Conservation (phyloP, 495 filamentous ascomycete species). For the Apodospora peruviana region DNA sequence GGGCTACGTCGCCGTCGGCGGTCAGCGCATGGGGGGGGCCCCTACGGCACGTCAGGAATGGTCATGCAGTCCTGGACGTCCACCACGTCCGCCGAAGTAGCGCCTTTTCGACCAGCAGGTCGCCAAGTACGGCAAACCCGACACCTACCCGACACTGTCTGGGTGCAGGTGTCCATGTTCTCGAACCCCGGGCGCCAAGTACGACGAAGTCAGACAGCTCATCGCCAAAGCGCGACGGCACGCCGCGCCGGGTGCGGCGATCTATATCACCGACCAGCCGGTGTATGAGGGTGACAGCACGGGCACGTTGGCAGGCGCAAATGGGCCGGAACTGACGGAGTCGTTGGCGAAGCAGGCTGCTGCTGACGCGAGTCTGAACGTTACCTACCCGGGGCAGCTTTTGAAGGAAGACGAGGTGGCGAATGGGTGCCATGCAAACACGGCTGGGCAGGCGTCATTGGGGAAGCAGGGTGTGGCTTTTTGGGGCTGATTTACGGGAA, state of each 20-base stretch:
- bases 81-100: constrained; percentile 18
- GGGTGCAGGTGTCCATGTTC: constrained; percentile 26
- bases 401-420: constrained; percentile 18
- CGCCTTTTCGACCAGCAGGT: constrained; percentile 16
- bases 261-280: constrained; percentile 26
- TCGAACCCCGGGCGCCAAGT: constrained; percentile 17
- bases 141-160: constrained; percentile 5
- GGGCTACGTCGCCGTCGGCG: constrained; percentile 19
- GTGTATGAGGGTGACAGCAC: constrained; percentile 17
- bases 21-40: constrained; percentile 21
- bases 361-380: constrained; percentile 13
- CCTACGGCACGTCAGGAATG: constrained; percentile 23
- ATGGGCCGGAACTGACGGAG: constrained; percentile 17
- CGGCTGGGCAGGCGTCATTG: constrained; percentile 19
- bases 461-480: constrained; percentile 23
- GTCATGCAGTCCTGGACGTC: constrained; percentile 24
- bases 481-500: too few species aligned
- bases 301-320: constrained; percentile 16
- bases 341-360: constrained; percentile 20
- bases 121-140: constrained; percentile 17
- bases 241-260: constrained; percentile 19
- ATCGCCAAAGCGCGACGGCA: constrained; percentile 23
- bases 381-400: constrained; percentile 21
- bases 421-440: constrained; percentile 25
- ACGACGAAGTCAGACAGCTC: constrained; percentile 23